Conservation (phyloP, 345 rosid species). For the Sonneratia alba region DNA sequence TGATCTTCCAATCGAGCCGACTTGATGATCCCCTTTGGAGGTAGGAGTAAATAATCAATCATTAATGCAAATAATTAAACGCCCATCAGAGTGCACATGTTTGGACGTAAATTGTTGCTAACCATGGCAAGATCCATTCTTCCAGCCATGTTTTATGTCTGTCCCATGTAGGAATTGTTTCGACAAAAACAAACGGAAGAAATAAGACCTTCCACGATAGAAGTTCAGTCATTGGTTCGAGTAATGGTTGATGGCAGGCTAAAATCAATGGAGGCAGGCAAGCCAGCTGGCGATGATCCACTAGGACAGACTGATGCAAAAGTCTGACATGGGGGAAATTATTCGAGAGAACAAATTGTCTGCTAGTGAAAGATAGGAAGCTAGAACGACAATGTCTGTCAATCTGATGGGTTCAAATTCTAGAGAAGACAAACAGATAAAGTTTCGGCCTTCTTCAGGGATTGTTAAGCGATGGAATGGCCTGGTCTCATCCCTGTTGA, state of each 20-base stretch:
- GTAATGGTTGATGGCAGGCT: not conserved
- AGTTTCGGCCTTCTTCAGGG: not conserved
- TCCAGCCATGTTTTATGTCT: not conserved
- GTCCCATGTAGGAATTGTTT: not conserved
- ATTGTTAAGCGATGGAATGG: too few relatives aligned
- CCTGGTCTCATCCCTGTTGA: too few relatives aligned
- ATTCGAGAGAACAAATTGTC: slow-evolving; percentile 12
- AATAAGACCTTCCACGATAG: not conserved
- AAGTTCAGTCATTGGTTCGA: not conserved
- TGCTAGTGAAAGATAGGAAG: not conserved
- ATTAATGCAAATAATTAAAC: not conserved
- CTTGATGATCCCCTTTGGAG: too few relatives aligned
- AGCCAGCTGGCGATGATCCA: slow-evolving; percentile 3
- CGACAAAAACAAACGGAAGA: slow-evolving; percentile 5
- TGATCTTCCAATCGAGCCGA: slow-evolving; percentile 15
- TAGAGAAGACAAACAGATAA: not conserved
- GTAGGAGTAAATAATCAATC: too few relatives aligned
- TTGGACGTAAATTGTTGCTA: slow-evolving; percentile 20
- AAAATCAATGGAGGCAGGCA: too few relatives aligned
- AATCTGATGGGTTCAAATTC: too few relatives aligned
- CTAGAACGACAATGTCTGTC: too few relatives aligned
- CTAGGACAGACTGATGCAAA: slow-evolving; percentile 1
- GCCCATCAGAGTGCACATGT: slow-evolving; percentile 4
- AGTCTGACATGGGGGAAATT: slow-evolving; percentile 8
- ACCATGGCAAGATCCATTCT: not conserved